Base-by-base conservation (phyloP, 2,329 filamentous ascomycete species). In the Aspergillus fumigatus region DNA sequence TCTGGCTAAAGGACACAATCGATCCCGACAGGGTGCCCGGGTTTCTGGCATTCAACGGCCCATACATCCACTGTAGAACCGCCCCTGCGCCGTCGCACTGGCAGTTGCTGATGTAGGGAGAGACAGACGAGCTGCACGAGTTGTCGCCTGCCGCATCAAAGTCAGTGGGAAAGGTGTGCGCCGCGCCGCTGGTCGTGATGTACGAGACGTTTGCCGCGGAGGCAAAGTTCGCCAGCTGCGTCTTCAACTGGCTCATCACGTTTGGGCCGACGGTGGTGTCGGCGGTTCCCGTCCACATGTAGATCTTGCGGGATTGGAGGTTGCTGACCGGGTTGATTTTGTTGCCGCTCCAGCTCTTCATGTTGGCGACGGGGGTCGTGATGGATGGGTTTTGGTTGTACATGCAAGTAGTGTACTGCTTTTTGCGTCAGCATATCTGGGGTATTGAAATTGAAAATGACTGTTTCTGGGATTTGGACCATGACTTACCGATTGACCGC, bases 21-120 rank as follows among this genome's bases (percentile, higher is more conserved):
- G 27, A 50, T 1, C 61, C 61, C 4, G 59, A 38, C 10, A 61
- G 43, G 1, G 51, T 52, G 3, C 59, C 57, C 0, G 57, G 49
- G 25, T 61, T 61, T 25, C 38, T 53, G 1, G 58, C 54, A 29
- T 57, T 58, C 10, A 62, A 29, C 3, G 32, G 1, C 3, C 58
- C 59, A 29, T 64, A 59, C 29, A 64, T 55, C 60, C 60, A 64
- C 11, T 59, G 5, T 3, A 64, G 32, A 4, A 54, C 54, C 10
- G 59, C 59, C 3, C 60, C 62, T 10, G 62, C 62, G n/a, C 62
- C 62, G 45, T 64, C 62, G 35, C 61, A 62, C 21, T 52, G 49
- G 48, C 62, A 63, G 32, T 64, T 60, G 19, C 60, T 64, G 35
- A 62, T 59, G 43, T 55, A 64, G 0, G 62, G 62, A 1, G 60